These are phyloP conservation scores for Thermoascus crustaceus DNA, from an alignment of 2,329 filamentous ascomycete species.

Conservation along the genomic window DNA sequence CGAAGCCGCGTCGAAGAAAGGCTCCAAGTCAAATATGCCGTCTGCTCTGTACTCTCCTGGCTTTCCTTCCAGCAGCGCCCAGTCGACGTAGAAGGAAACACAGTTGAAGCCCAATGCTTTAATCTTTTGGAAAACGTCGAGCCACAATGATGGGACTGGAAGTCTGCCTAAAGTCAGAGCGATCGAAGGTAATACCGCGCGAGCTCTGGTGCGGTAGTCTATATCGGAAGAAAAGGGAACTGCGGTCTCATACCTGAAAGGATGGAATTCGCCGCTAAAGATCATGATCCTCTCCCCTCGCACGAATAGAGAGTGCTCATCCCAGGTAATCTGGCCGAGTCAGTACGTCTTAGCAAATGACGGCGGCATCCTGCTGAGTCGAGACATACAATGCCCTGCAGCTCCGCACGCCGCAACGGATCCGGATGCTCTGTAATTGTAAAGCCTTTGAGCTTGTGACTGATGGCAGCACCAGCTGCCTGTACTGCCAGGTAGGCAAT, in stretches of 20 bases:
- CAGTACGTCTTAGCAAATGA: constrained; percentile 1
- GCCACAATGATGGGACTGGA: constrained; percentile 54
- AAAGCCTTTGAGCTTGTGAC: constrained; percentile 42
- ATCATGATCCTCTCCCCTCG: constrained; percentile 62
- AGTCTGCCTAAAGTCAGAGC: constrained; percentile 32
- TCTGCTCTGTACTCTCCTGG: constrained; percentile 61
- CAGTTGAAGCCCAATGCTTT: constrained; percentile 72
- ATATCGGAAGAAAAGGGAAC: background rate
- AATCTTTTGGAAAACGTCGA: constrained; percentile 75
- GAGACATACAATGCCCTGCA: constrained; percentile 49
- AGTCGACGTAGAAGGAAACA: constrained; percentile 72
- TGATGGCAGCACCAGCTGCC: constrained; percentile 41
- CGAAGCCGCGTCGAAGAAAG: constrained; percentile 67
- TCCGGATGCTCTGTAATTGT: constrained; percentile 35
- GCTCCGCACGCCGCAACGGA: constrained; percentile 37
- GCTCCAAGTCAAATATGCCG: constrained; percentile 63
- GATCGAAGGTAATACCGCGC: background rate
- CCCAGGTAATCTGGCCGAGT: constrained; percentile 53
- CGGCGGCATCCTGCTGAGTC: background rate
- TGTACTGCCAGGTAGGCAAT: constrained; percentile 36
- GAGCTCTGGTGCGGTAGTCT: too few relatives aligned
- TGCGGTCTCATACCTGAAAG: constrained; percentile 43
- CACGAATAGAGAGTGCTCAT: constrained; percentile 62
- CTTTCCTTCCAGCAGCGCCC: constrained; percentile 68
- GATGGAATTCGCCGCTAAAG: constrained; percentile 67